Evolutionary conservation across 169 alveolate genomes (phyloP).

Genomic region (Plasmodium inui): DNA sequence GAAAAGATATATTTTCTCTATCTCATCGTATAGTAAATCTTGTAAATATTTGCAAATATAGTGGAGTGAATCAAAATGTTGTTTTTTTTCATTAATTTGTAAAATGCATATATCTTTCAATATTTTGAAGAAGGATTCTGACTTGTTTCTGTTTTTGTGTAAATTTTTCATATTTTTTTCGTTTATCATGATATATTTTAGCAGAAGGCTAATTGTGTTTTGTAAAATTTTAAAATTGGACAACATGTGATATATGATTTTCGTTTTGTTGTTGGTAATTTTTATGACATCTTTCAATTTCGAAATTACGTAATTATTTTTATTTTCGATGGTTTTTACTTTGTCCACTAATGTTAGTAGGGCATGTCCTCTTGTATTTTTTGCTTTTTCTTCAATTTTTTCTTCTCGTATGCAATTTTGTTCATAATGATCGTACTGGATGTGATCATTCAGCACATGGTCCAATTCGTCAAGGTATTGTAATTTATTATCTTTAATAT

Average conservation of each 20-base stretch:
- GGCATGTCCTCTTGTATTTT: slow-evolving; percentile 70
- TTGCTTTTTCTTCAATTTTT: slow-evolving; percentile 64
- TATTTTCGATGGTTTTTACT: slow-evolving; percentile 59
- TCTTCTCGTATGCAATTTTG: slow-evolving; percentile 66
- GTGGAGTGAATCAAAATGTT: slow-evolving; percentile 14
- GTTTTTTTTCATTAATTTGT: slow-evolving; percentile 38
- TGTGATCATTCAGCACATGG: slow-evolving; percentile 33
- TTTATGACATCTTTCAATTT: slow-evolving; percentile 57
- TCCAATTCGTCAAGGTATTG: slow-evolving; percentile 27
- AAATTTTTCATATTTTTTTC: slow-evolving; percentile 67
- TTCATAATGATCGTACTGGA: slow-evolving; percentile 9
- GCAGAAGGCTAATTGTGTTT: slow-evolving; percentile 38
- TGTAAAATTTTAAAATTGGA: slow-evolving; percentile 57
- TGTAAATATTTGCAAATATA: slow-evolving; percentile 31
- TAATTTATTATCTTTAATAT: slow-evolving; percentile 18
- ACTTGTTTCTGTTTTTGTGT: slow-evolving; percentile 17
- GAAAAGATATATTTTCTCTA: slow-evolving; percentile 46
- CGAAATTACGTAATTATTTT: slow-evolving; percentile 46
- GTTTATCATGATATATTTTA: slow-evolving; percentile 65
- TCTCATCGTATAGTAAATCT: slow-evolving; percentile 59
- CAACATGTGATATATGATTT: slow-evolving; percentile 58
- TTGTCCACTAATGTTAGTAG: slow-evolving; percentile 59
- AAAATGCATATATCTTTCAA: slow-evolving; percentile 27
- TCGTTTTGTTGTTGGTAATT: slow-evolving; percentile 65
- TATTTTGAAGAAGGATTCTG: slow-evolving; percentile 22